Conservation (phyloP, 2,329 filamentous ascomycete genomes). For the Talaromyces amestolkiae region DNA sequence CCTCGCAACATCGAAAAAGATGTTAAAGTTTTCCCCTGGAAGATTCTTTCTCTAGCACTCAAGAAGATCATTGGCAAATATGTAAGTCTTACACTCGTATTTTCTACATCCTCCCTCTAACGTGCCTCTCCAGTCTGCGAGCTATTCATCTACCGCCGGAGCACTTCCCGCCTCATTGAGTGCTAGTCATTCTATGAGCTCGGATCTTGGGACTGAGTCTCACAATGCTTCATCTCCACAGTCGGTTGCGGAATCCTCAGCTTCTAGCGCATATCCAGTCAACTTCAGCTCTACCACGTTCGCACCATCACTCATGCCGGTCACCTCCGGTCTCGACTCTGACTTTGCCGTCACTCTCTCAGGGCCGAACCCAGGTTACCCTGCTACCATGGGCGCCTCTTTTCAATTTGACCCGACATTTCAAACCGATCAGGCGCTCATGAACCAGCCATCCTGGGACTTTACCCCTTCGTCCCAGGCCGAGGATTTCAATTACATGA, state of each 20-base stretch:
- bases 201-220: constrained; percentile 50
- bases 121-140: constrained; percentile 54
- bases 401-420: constrained; percentile 36
- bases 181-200: constrained; percentile 41
- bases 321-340: constrained; percentile 30
- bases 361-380: constrained; percentile 32
- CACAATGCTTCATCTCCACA: constrained; percentile 50
- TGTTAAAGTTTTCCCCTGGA: constrained; percentile 98
- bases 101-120: constrained; percentile 23
- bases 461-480: constrained; percentile 30
- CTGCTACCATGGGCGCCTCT: constrained; percentile 26
- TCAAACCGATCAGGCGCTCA: constrained; percentile 34
- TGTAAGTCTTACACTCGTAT: constrained; percentile 47
- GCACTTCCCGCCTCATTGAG: constrained; percentile 41
- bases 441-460: constrained; percentile 39
- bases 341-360: constrained; percentile 41
- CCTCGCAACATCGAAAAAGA: constrained; percentile 98
- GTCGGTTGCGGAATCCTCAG: constrained; percentile 47
- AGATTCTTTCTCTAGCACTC: constrained; percentile 77
- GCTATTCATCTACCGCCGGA: constrained; percentile 64
- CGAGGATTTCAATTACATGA: constrained; percentile 34
- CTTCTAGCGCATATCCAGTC: constrained; percentile 45
- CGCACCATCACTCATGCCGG: constrained; percentile 41
- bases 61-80: constrained; percentile 99
- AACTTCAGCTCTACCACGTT: constrained; percentile 44